These are phyloP conservation scores for Penicillium mononematosum DNA, from an alignment of 495 filamentous ascomycete species.

Conservation along the genomic window DNA sequence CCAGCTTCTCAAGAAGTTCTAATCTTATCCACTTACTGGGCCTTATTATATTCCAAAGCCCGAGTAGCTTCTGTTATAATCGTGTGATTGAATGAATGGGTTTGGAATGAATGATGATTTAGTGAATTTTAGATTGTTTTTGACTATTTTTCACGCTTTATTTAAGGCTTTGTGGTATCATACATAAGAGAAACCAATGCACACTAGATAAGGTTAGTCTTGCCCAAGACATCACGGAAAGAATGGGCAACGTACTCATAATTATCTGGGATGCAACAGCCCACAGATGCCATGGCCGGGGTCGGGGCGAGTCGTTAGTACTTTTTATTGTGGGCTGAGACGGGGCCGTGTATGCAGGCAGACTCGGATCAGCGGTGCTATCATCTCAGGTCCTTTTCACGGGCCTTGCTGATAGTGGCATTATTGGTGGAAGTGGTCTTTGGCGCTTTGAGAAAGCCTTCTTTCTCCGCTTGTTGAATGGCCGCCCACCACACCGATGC, in stretches of 20 bases:
- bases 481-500: constrained; percentile 50
- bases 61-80: no score
- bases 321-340: neutral
- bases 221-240: neutral
- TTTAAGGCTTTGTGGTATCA: neutral
- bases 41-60: no score
- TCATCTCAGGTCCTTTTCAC: constrained; percentile 4
- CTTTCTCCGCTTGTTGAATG: constrained; percentile 30
- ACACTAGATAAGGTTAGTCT: neutral
- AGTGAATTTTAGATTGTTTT: neutral
- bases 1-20: no score
- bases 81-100: no score
- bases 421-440: neutral
- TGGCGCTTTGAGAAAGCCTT: constrained; percentile 16
- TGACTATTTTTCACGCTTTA: neutral
- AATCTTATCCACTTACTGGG: no score
- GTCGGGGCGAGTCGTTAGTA: neutral
- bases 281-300: neutral
- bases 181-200: neutral
- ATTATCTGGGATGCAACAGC: neutral
- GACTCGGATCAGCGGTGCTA: neutral
- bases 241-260: neutral
- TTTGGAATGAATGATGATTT: neutral
- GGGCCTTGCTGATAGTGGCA: constrained; percentile 1
- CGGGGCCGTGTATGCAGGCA: constrained; percentile 5